A percentile compares a stretch with the other conserved stretches of the same genome.
phyloP scores from a whole-genome alignment of 2,329 filamentous ascomycete genomes.

The Beauveria sp. region DNA sequence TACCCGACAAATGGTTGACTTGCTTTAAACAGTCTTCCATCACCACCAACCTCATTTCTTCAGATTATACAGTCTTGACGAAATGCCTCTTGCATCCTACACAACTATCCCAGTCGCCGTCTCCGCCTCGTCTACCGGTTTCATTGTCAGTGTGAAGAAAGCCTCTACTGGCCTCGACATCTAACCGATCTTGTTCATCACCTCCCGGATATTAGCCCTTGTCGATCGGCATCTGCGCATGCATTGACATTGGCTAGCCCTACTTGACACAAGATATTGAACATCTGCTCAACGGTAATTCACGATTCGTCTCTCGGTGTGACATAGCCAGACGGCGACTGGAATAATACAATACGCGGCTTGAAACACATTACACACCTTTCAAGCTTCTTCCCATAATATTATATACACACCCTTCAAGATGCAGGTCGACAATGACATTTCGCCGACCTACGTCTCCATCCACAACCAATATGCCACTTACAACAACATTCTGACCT shows the following conservation, averaged over 20 bases:
- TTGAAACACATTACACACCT: slow-evolving; percentile 18
- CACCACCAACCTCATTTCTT: slow-evolving; percentile 17
- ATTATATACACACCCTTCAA: slow-evolving; percentile 34
- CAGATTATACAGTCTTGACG: slow-evolving; percentile 30
- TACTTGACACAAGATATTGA: slow-evolving; percentile 25
- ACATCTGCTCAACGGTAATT: slow-evolving; percentile 25
- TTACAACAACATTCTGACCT: slow-evolving; percentile 64
- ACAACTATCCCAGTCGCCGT: slow-evolving; percentile 52
- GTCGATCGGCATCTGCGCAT: slow-evolving; percentile 23
- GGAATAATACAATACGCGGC: slow-evolving; percentile 31
- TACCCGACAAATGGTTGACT: slow-evolving; percentile 26
- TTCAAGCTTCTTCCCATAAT: slow-evolving; percentile 21
- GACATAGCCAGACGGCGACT: slow-evolving; percentile 49
- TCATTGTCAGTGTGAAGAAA: slow-evolving; percentile 47
- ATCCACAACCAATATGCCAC: slow-evolving; percentile 42
- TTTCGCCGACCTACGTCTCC: slow-evolving; percentile 44
- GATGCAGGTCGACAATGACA: slow-evolving; percentile 49
- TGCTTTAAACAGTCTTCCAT: slow-evolving; percentile 21
- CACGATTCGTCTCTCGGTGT: slow-evolving; percentile 36
- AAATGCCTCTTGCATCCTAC: slow-evolving; percentile 51
- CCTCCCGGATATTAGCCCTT: slow-evolving; percentile 32
- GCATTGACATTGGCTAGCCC: slow-evolving; percentile 34
- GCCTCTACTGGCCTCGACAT: slow-evolving; percentile 30
- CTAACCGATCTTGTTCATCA: slow-evolving; percentile 32
- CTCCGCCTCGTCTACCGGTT: slow-evolving; percentile 53